Conservation (phyloP, 495 filamentous ascomycete genomes). For the Tuber melanosporum region DNA sequence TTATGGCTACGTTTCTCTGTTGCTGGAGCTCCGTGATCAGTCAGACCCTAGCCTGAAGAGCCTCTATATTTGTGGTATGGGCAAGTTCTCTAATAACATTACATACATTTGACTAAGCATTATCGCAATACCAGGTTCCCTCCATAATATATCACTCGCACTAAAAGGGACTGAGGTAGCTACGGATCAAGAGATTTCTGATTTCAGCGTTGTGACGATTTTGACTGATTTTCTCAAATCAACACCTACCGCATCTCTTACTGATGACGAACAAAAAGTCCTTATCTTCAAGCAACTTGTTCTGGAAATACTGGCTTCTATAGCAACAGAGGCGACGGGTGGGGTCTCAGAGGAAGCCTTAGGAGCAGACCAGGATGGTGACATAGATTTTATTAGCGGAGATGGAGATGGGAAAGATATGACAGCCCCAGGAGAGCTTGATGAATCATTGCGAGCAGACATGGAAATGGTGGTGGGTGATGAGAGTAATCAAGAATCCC, state of each 20-base stretch:
- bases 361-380: constrained; percentile 30
- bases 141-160: constrained; percentile 41
- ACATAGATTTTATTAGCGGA: constrained; percentile 32
- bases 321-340: constrained; percentile 50
- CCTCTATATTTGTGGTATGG: constrained; percentile 30
- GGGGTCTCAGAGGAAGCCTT: constrained; percentile 42
- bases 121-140: constrained; percentile 12
- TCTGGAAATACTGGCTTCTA: constrained; percentile 54
- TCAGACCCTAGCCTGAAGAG: constrained; percentile 17
- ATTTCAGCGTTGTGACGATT: constrained; percentile 31
- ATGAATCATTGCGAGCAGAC: constrained; percentile 45
- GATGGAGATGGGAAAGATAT: constrained; percentile 39
- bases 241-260: constrained; percentile 8
- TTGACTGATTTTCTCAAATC: constrained; percentile 32
- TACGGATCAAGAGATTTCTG: constrained; percentile 25
- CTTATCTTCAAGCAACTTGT: constrained; percentile 47
- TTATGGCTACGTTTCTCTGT: constrained; percentile 25
- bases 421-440: constrained; percentile 41
- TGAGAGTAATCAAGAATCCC: constrained; percentile 42
- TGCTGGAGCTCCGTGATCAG: constrained; percentile 28
- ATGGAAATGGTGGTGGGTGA: constrained; percentile 53
- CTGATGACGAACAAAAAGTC: constrained; percentile 19
- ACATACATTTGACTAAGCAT: constrained; percentile 18
- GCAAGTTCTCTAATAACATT: neutral
- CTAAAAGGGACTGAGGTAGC: constrained; percentile 10